phyloP scores from a whole-genome alignment of 1,139 yeast genomes.

The Saccharomyces pastorianus region DNA sequence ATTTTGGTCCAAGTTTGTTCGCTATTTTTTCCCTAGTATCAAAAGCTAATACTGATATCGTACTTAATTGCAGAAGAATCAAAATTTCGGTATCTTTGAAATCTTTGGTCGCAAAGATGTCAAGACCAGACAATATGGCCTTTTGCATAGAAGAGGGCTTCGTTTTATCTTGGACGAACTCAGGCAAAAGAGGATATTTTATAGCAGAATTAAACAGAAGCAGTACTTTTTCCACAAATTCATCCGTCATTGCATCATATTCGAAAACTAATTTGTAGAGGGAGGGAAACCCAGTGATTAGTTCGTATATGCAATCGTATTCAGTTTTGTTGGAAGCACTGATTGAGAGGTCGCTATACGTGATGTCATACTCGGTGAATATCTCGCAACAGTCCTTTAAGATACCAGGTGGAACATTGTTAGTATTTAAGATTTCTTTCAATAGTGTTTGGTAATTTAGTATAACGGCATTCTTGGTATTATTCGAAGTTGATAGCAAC shows the following conservation, averaged over 20 bases:
- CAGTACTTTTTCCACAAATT: slow-evolving; percentile 39
- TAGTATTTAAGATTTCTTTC: slow-evolving; percentile 37
- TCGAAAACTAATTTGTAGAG: slow-evolving; percentile 35
- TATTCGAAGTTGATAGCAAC: slow-evolving; percentile 34
- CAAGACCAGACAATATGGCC: slow-evolving; percentile 41
- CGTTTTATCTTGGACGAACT: slow-evolving; percentile 37
- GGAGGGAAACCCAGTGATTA: slow-evolving; percentile 45
- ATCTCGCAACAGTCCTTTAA: slow-evolving; percentile 45
- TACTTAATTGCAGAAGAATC: slow-evolving; percentile 46
- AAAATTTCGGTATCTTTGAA: slow-evolving; percentile 38
- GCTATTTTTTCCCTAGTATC: slow-evolving; percentile 48
- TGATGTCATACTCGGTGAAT: slow-evolving; percentile 55
- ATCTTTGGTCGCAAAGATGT: slow-evolving; percentile 30
- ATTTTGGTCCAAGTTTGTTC: slow-evolving; percentile 30
- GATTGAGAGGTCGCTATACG: slow-evolving; percentile 46
- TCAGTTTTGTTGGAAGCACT: slow-evolving; percentile 36
- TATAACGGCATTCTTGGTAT: slow-evolving; percentile 41
- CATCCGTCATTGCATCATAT: slow-evolving; percentile 23
- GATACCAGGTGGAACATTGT: slow-evolving; percentile 35
- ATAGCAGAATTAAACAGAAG: slow-evolving; percentile 50
- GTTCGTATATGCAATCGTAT: slow-evolving; percentile 49
- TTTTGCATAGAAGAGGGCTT: slow-evolving; percentile 50
- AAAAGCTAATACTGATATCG: slow-evolving; percentile 49
- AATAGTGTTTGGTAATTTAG: slow-evolving; percentile 48
- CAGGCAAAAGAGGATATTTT: slow-evolving; percentile 59